phyloP scores from a whole-genome alignment of 148 eudicot genomes.

The Rheum nobile region DNA sequence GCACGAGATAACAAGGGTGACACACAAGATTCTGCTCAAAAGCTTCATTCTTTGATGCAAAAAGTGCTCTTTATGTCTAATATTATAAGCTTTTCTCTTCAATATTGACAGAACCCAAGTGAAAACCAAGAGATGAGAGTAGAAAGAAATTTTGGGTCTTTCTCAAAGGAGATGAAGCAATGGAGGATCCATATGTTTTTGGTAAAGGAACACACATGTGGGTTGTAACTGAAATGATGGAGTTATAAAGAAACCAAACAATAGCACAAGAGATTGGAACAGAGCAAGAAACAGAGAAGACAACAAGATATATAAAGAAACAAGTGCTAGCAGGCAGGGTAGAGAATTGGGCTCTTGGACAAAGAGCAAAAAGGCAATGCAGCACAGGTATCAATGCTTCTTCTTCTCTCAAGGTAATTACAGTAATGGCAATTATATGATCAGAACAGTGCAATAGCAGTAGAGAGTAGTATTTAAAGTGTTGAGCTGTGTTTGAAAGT shows the following conservation, averaged over 20 bases:
- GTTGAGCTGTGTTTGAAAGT: slow-evolving; percentile 3
- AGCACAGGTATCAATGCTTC: slow-evolving; percentile 2
- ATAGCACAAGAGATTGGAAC: not conserved
- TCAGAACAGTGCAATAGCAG: not conserved
- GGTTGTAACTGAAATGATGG: not conserved
- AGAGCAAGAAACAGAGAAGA: not conserved
- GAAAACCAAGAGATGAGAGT: not conserved
- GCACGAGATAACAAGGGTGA: slow-evolving; percentile 16
- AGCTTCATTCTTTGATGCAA: slow-evolving; percentile 18
- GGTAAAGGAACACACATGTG: not conserved
- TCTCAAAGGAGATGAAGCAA: not conserved
- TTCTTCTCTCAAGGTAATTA: not conserved
- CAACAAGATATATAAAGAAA: not conserved
- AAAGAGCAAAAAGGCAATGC: not conserved
- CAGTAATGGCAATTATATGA: not conserved
- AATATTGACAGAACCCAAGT: not conserved
- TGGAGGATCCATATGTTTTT: not conserved
- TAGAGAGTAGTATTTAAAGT: not conserved
- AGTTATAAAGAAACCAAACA: not conserved
- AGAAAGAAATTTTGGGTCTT: not conserved
- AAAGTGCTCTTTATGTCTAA: not conserved
- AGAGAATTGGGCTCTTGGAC: not conserved
- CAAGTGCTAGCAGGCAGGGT: not conserved
- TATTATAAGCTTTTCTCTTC: not conserved
- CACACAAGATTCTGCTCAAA: not conserved